Evolutionary conservation across 1,284 basidiomycete genomes (phyloP).

Genomic region (Malassezia vespertilionis): DNA sequence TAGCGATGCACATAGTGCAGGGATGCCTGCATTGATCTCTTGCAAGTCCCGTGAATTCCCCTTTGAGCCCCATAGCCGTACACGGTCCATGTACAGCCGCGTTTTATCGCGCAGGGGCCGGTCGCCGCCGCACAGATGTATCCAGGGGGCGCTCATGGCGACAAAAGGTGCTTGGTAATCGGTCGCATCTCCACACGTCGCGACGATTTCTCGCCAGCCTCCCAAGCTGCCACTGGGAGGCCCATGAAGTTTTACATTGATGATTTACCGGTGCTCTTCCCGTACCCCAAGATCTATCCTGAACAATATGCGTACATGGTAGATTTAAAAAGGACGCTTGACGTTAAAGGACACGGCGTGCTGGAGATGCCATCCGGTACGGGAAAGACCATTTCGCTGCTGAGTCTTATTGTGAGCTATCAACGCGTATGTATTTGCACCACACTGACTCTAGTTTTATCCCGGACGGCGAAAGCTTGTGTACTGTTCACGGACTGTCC

Average conservation of each 20-base stretch:
- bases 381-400: conserved; percentile 91
- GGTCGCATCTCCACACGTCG: neutral
- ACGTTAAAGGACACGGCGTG: conserved; percentile 85
- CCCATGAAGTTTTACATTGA: conserved; percentile 91
- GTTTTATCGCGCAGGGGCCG: conserved; percentile 12
- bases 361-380: conserved; percentile 99
- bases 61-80: conserved; percentile 15
- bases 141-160: conserved; percentile 6
- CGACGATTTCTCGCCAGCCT: neutral
- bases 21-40: conserved; percentile 6
- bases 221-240: neutral
- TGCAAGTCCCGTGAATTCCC: conserved; percentile 14
- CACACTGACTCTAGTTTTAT: conserved; percentile 70
- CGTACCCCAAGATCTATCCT: conserved; percentile 51
- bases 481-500: conserved; percentile 99
- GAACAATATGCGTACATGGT: conserved; percentile 99
- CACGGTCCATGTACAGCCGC: conserved; percentile 14
- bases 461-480: conserved; percentile 85
- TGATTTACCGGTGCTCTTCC: conserved; percentile 56
- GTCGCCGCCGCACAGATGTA: conserved; percentile 11
- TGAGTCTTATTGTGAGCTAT: conserved; percentile 93
- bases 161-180: neutral
- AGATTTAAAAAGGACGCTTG: conserved; percentile 89
- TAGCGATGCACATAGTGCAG: conserved; percentile 12
- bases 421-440: conserved; percentile 61